These are phyloP conservation scores for Boletus sp. DNA, from an alignment of 1,284 basidiomycete species.

Conservation along the genomic window DNA sequence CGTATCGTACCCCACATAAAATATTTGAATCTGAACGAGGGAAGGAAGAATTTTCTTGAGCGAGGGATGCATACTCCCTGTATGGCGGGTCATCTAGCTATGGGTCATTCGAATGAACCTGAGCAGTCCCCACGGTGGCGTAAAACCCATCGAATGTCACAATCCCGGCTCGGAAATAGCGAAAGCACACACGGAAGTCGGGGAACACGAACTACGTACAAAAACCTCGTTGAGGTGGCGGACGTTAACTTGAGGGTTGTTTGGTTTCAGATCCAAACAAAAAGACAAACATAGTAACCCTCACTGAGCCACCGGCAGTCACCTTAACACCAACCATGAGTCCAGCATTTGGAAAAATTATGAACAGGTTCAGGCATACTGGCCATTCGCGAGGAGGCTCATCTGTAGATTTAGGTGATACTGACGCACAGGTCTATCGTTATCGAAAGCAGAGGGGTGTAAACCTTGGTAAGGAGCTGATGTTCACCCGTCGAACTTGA, in stretches of 20 bases:
- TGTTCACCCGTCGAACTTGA: conserved; percentile 5
- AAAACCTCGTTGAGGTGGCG: neutral
- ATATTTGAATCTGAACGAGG: neutral
- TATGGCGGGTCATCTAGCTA: neutral
- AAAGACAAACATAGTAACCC: neutral
- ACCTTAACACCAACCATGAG: conserved; percentile 10
- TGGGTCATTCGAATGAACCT: neutral
- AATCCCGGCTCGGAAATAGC: neutral
- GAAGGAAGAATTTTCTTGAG: neutral
- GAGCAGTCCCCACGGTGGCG: neutral
- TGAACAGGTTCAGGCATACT: conserved; percentile 17
- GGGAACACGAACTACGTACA: neutral
- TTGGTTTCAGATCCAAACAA: conserved; percentile 13
- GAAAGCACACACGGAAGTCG: neutral
- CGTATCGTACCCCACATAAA: conserved; percentile 1
- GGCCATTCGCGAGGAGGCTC: neutral
- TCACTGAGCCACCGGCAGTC: too few species aligned
- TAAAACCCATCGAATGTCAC: neutral
- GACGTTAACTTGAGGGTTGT: neutral
- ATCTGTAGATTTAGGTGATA: conserved; percentile 7
- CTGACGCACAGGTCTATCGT: conserved; percentile 45
- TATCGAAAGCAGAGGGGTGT: conserved; percentile 80
- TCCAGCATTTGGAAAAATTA: conserved; percentile 10
- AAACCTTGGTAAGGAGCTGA: conserved; percentile 63
- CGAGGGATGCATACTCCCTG: neutral